Evolutionary conservation across 306 rosid genomes (phyloP).

Genomic region (Myrica gale): DNA sequence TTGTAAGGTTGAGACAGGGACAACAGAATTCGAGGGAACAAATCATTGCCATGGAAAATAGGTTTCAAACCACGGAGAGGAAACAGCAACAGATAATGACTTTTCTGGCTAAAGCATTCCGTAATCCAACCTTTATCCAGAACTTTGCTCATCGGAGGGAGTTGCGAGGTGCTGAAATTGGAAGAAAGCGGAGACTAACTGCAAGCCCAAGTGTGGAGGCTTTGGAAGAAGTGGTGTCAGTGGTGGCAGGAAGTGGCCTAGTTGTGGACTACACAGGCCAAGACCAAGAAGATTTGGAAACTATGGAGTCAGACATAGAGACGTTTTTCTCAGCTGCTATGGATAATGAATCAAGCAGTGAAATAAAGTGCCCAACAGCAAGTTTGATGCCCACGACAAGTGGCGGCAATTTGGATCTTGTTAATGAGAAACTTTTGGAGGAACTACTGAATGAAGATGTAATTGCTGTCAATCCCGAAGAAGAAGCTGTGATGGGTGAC

Average conservation of each 20-base stretch:
- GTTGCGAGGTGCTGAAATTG: conserved; percentile 36
- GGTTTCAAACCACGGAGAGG: conserved; percentile 59
- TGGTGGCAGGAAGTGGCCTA: conserved; percentile 23
- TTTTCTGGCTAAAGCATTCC: conserved; percentile 72
- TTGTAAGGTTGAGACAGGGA: conserved; percentile 66
- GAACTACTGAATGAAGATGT: conserved; percentile 59
- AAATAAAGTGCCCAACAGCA: conserved; percentile 28
- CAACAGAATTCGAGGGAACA: conserved; percentile 61
- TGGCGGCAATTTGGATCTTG: conserved; percentile 34
- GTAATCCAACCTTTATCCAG: conserved; percentile 49
- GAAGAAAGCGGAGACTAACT: conserved; percentile 64
- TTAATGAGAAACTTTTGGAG: conserved; percentile 50
- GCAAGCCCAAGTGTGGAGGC: conserved; percentile 56
- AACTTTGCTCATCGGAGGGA: conserved; percentile 41
- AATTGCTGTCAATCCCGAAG: conserved; percentile 48
- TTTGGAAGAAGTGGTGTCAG: conserved; percentile 37
- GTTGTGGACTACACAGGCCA: conserved; percentile 24
- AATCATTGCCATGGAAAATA: conserved; percentile 52
- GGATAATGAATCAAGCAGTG: conserved; percentile 55
- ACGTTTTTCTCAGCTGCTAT: conserved; percentile 39
- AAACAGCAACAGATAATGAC: conserved; percentile 67
- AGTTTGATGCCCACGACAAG: conserved; percentile 25
- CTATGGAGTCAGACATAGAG: conserved; percentile 59
- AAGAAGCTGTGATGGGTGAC: conserved; percentile 43
- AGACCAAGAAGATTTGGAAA: conserved; percentile 40